phyloP scores from a whole-genome alignment of 306 rosid genomes.

The Cicer yamashitae region DNA sequence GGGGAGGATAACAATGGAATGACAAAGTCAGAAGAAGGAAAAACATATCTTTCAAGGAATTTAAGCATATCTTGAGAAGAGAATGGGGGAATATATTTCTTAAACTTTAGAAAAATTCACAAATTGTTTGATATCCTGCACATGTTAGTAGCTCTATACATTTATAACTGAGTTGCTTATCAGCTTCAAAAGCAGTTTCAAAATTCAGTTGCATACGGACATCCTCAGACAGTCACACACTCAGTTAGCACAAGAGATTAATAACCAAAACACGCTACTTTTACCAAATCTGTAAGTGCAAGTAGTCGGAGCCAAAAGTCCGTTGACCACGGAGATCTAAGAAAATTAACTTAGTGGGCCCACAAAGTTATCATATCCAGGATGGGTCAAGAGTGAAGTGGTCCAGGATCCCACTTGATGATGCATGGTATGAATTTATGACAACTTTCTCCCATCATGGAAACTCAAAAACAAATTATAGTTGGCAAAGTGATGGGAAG shows the following conservation, averaged over 20 bases:
- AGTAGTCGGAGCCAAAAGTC: not conserved
- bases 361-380: not conserved
- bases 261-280: not conserved
- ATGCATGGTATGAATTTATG: not conserved
- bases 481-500: constrained; percentile 19
- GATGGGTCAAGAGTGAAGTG: constrained; percentile 5
- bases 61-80: constrained; percentile 17
- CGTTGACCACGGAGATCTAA: not conserved
- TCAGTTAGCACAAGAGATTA: not conserved
- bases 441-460: constrained; percentile 19
- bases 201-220: not conserved
- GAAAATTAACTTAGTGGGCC: not conserved
- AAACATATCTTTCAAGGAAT: constrained; percentile 15
- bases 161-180: not conserved
- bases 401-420: constrained; percentile 20
- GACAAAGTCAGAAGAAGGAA: not conserved
- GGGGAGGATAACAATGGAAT: not conserved
- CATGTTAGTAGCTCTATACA: constrained; percentile 9
- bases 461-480: not conserved
- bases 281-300: constrained; percentile 12
- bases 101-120: constrained; percentile 14
- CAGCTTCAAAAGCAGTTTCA: not conserved
- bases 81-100: constrained; percentile 22
- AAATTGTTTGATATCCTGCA: constrained; percentile 1
- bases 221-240: not conserved